Evolutionary conservation across 2,329 filamentous ascomycete species (phyloP).

Genomic region (Aspergillus proliferans): DNA sequence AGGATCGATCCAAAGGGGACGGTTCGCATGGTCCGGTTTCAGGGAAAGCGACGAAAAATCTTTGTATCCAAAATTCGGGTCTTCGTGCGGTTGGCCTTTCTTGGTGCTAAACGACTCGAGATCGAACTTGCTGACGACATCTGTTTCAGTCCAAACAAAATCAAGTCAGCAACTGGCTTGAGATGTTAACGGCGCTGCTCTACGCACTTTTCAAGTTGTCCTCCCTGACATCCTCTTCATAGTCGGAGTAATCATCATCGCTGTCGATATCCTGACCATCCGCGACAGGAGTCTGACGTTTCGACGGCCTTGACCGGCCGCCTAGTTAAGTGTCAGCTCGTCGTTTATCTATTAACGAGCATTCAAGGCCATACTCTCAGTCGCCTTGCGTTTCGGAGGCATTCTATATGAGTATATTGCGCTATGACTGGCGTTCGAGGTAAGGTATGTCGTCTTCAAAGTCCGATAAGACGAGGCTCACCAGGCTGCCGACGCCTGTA

Average conservation of each 20-base stretch:
- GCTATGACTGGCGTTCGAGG: too few species aligned
- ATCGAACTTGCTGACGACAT: slow-evolving; percentile 50
- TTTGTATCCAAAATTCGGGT: slow-evolving; percentile 55
- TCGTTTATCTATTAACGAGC: slow-evolving; percentile 13
- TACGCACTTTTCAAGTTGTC: slow-evolving; percentile 42
- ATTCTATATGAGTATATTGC: slow-evolving; percentile 37
- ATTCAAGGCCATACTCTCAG: slow-evolving; percentile 39
- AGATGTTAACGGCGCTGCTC: slow-evolving; percentile 8
- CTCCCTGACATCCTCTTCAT: slow-evolving; percentile 44
- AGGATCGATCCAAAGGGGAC: slow-evolving; percentile 91
- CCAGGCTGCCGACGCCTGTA: background rate
- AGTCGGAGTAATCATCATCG: slow-evolving; percentile 54
- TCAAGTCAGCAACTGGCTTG: slow-evolving; percentile 17
- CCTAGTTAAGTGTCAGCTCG: slow-evolving; percentile 34
- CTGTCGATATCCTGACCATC: slow-evolving; percentile 39
- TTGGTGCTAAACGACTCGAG: slow-evolving; percentile 46
- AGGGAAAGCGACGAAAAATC: slow-evolving; percentile 79
- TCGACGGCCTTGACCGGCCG: slow-evolving; percentile 40
- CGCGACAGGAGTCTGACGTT: slow-evolving; percentile 43
- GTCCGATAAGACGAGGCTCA: background rate
- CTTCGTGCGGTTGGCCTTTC: slow-evolving; percentile 39
- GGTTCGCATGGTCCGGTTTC: slow-evolving; percentile 82
- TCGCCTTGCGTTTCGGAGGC: slow-evolving; percentile 67
- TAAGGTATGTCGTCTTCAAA: background rate
- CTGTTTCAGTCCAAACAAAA: slow-evolving; percentile 15